Evolutionary conservation across 306 rosid genomes (phyloP), one percentile per base, ranked within the genome.

Genomic region (Abrus pulchellus): DNA sequence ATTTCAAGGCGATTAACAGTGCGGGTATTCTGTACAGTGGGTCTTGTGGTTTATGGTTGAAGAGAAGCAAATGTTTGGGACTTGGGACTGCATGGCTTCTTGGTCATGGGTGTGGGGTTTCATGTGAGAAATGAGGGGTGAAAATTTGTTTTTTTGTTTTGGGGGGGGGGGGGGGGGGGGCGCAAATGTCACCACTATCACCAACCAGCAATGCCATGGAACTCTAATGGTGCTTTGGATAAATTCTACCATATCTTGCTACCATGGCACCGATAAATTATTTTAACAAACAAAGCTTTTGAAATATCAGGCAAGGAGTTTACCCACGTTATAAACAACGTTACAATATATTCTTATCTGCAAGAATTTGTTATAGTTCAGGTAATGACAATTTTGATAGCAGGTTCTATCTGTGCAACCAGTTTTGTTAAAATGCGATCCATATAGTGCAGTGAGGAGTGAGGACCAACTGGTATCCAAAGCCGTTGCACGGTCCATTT

Each of bases 351-450:
- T 83, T 77, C 38, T 30, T 36, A 45, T 65, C 43, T 55, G 54
- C 74, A 53, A 14, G 43, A 50, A 29, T 6, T 44, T 45, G 7
- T 64, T 57, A 72, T 64, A 56, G 30, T 55, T 32, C 38, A 59
- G 66, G 41, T 36, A 48, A 29, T 83, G 77, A 36, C 68, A 72
- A 36, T 72, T 83, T 56, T 72, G 38, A 72, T 63, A 28, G 76
- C 75, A 44, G 57, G 55, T 77, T 77, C 48, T 45, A 74, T 63
- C 11, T 0, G 33, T 7, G 69, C 41, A 14, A 50, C 43, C 45
- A 9, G 73, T 41, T 76, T 49, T 76, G 43, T 69, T 60, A 45
- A 66, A 76, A 57, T 5, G 56, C 1, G 2, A 52, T 76, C 61
- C 73, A 29, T 13, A 56, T 12, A 55, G 45, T 74, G 47, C 75